Percentiles rank a stretch among this genome's conserved stretches.
Conservation (phyloP, 2,329 filamentous ascomycete genomes). For the Apiospora kogelbergensis region DNA sequence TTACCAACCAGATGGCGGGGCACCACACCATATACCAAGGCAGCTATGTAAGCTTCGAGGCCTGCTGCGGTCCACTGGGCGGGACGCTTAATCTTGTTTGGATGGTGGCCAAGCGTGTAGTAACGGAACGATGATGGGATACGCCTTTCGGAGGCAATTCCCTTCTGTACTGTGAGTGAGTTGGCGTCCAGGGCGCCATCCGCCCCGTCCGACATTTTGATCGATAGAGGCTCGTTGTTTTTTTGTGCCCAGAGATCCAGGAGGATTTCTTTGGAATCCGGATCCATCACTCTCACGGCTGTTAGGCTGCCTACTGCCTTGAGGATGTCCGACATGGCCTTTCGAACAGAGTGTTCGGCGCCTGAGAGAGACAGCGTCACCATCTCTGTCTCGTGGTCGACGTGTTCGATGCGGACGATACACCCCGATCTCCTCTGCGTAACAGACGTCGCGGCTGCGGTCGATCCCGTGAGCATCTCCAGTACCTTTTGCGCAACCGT, state of each 20-base stretch:
- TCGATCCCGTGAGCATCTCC: background rate
- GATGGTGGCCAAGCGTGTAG: constrained; percentile 22
- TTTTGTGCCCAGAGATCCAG: constrained; percentile 17
- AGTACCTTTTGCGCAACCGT: constrained; percentile 23
- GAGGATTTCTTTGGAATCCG: constrained; percentile 16
- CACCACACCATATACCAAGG: constrained; percentile 25
- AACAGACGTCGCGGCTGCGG: background rate
- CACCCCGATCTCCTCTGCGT: constrained; percentile 22
- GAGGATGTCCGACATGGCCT: constrained; percentile 27
- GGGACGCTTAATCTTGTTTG: constrained; percentile 26
- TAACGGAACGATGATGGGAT: background rate
- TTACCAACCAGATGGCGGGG: constrained; percentile 21
- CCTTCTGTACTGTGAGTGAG: constrained; percentile 22
- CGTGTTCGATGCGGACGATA: constrained; percentile 24
- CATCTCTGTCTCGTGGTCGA: constrained; percentile 13
- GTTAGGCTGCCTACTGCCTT: constrained; percentile 23
- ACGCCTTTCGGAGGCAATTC: background rate
- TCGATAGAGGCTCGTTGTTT: constrained; percentile 8
- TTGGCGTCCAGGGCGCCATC: constrained; percentile 18
- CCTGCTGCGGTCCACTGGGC: constrained; percentile 25
- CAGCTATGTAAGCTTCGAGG: constrained; percentile 28
- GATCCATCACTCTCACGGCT: constrained; percentile 24
- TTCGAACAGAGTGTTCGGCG: constrained; percentile 23
- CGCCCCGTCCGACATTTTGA: constrained; percentile 17
- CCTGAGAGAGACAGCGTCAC: constrained; percentile 27